These are phyloP conservation scores for Arabidopsis hybrid DNA, from an alignment of 441 rosid genomes.

Conservation along the genomic window DNA sequence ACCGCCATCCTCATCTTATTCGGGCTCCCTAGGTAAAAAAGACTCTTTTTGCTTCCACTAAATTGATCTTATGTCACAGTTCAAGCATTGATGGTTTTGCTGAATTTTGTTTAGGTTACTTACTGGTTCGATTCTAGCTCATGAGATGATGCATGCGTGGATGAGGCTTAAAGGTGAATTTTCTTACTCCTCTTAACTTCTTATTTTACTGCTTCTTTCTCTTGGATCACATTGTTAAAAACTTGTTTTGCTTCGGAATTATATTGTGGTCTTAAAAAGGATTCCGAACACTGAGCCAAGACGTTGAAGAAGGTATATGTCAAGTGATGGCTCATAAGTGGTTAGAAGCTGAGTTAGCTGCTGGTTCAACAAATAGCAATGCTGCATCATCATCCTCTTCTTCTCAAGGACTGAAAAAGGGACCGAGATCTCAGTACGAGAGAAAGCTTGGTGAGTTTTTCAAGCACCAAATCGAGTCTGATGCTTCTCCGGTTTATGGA, in stretches of 20 bases:
- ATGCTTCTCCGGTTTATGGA: slow-evolving; percentile 76
- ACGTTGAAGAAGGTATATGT: slow-evolving; percentile 88
- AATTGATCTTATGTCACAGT: neutral
- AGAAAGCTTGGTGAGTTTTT: slow-evolving; percentile 74
- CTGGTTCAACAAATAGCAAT: slow-evolving; percentile 46
- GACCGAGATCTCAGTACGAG: slow-evolving; percentile 57
- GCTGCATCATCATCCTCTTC: slow-evolving; percentile 50
- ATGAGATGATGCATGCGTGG: slow-evolving; percentile 92
- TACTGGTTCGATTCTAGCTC: slow-evolving; percentile 81
- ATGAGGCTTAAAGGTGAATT: slow-evolving; percentile 67
- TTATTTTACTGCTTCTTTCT: neutral
- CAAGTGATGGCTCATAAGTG: slow-evolving; percentile 90
- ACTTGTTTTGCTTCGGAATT: neutral
- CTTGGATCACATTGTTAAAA: slow-evolving; percentile 23
- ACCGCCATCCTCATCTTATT: slow-evolving; percentile 81
- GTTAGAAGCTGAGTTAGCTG: slow-evolving; percentile 57
- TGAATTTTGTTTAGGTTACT: slow-evolving; percentile 55
- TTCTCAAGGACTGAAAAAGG: slow-evolving; percentile 46
- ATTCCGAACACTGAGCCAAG: slow-evolving; percentile 72
- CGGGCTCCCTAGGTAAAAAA: slow-evolving; percentile 78
- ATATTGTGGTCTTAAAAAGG: slow-evolving; percentile 49
- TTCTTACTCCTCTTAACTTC: neutral
- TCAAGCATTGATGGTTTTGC: neutral
- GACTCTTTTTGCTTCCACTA: slow-evolving; percentile 6
- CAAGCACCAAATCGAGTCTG: slow-evolving; percentile 71